phyloP scores from a whole-genome alignment of 495 filamentous ascomycete species.

The Aspergillus nidulans region DNA sequence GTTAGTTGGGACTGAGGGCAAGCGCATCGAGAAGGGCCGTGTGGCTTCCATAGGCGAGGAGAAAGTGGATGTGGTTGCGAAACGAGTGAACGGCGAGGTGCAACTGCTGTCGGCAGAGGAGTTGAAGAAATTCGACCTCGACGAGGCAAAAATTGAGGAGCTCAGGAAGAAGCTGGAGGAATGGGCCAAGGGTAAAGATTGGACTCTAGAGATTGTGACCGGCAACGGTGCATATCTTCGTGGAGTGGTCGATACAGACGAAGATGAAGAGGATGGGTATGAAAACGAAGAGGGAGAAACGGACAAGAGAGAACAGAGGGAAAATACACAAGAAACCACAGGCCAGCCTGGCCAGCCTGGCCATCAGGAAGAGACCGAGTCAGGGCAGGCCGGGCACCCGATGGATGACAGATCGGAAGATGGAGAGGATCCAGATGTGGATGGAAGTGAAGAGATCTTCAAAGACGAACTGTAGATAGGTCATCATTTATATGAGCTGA shows the following conservation, averaged over 20 bases:
- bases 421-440: conserved; percentile 14
- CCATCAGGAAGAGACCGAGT: not conserved
- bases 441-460: conserved; percentile 50
- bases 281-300: conserved; percentile 29
- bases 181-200: conserved; percentile 39
- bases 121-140: conserved; percentile 65
- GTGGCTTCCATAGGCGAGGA: conserved; percentile 37
- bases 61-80: conserved; percentile 49
- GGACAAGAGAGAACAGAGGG: conserved; percentile 19
- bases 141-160: conserved; percentile 60
- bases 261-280: conserved; percentile 31
- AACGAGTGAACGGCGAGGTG: conserved; percentile 54
- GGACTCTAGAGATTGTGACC: conserved; percentile 45
- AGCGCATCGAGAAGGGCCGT: conserved; percentile 50
- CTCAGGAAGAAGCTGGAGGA: conserved; percentile 53
- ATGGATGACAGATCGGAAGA: not conserved
- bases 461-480: conserved; percentile 50
- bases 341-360: not conserved
- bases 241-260: conserved; percentile 33
- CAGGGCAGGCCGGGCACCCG: not conserved
- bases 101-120: conserved; percentile 53
- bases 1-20: conserved; percentile 53
- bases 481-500: not conserved
- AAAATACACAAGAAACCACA: not conserved
- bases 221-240: conserved; percentile 42